Evolutionary conservation across 1,284 basidiomycete species (phyloP).

Genomic region (Inonotus obliquus): DNA sequence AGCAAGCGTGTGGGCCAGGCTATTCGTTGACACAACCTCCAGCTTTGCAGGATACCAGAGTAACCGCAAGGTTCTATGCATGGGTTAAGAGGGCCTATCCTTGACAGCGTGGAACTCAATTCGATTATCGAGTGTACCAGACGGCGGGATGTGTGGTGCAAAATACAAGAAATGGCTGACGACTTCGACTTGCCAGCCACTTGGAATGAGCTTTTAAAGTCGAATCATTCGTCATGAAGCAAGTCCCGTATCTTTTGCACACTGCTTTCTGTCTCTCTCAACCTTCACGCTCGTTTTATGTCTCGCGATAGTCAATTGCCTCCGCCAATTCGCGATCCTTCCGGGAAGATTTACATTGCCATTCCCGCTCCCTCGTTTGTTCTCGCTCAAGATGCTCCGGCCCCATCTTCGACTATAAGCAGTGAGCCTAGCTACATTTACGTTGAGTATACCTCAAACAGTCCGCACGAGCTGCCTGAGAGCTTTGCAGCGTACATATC

Average conservation of each 20-base stretch:
- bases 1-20: no score
- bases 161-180: not conserved
- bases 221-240: not conserved
- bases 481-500: not conserved
- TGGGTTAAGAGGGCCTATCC: no score
- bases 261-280: not conserved
- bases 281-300: constrained; percentile 12
- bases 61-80: no score
- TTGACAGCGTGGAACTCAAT: no score
- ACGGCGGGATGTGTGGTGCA: not conserved
- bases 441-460: constrained; percentile 3
- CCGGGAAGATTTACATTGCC: constrained; percentile 18
- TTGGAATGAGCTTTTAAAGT: not conserved
- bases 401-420: not conserved
- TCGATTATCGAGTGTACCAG: no score
- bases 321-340: constrained; percentile 15
- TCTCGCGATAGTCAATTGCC: constrained; percentile 10
- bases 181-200: not conserved
- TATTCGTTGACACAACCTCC: no score
- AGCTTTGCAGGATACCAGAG: no score
- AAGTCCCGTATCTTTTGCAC: not conserved
- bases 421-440: constrained; percentile 10
- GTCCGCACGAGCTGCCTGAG: not conserved
- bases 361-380: constrained; percentile 18
- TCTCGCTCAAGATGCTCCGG: not conserved